Conservation (phyloP, 2,329 filamentous ascomycete species). For the Botryosphaeria dothidea region DNA sequence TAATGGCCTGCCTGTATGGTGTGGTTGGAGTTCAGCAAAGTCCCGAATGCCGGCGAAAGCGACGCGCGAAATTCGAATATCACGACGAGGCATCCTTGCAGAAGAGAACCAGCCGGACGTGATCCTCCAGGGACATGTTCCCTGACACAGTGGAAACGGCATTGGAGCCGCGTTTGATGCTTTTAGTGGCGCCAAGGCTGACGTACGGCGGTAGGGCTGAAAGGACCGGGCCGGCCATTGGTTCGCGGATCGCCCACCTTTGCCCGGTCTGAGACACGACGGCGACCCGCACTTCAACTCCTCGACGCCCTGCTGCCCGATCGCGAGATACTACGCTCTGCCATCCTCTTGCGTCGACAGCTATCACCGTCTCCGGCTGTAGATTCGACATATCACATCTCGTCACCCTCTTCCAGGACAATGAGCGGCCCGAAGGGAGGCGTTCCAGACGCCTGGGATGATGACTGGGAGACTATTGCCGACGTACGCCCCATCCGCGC, state of each 20-base stretch:
- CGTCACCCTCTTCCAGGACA: background rate
- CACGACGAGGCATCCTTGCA: background rate
- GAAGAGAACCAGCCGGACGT: background rate
- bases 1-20: no score
- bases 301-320: background rate
- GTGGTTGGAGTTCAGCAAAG: no score
- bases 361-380: background rate
- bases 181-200: constrained; percentile 2
- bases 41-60: background rate
- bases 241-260: background rate
- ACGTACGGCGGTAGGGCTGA: constrained; percentile 6
- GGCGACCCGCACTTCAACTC: constrained; percentile 14
- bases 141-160: background rate
- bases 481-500: constrained; percentile 54
- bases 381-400: background rate
- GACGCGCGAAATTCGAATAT: background rate
- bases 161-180: constrained; percentile 9
- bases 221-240: constrained; percentile 12
- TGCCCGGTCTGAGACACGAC: constrained; percentile 2
- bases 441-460: constrained; percentile 72
- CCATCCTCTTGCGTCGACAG: background rate
- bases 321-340: background rate
- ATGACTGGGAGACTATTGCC: constrained; percentile 82
- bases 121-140: background rate
- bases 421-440: background rate